Base-by-base conservation (phyloP, 1,284 basidiomycete species). In the Exsudoporus floridanus region DNA sequence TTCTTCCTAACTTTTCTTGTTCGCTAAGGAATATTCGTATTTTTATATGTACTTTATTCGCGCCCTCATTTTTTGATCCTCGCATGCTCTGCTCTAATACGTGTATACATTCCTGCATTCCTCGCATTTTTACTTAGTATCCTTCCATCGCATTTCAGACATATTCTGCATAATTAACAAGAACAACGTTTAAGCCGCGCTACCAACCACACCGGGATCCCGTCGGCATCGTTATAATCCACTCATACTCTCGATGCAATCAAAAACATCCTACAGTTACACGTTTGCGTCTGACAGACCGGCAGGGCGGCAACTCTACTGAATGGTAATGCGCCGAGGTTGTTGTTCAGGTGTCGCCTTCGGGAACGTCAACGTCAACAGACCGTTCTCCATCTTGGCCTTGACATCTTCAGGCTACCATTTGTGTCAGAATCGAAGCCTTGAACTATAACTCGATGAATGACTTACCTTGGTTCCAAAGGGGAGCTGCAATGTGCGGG, bases 1-100 rank as follows among this genome's bases (percentile, higher is more conserved):
- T 28, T 12, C 25, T 7, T 21, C 7, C n/a, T 34, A 0, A 5
- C 16, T 5, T 7, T 14, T 28, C 36, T n/a, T 34, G 40, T 7
- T 2, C 21, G 7, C 18, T 30, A 5, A 39, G 27, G 19, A 28
- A 33, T 19, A 2, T 5, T 13, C 36, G 36, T 45, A 37, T 18
- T 21, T 16, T 58, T 54, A 60, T 60, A 27, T 40, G 35, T 44
- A 50, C 39, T 33, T 56, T 42, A 53, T 44, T n/a, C 7, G 4
- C 34, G 23, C 8, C 9, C 18, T 36, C 35, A 21, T 25, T 31
- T 38, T 53, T 54, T 51, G 8, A 28, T 14, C 9, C 6, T 33
- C 34, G 4, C 31, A 7, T 13, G 2, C 7, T 23, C n/a, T 30
- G 8, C n/a, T 18, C 12, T 30, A 27, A 8, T 10, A 30, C 28